Evolutionary conservation across 805 yeast genomes (phyloP).

Genomic region (Cyberlindnera meyerae): DNA sequence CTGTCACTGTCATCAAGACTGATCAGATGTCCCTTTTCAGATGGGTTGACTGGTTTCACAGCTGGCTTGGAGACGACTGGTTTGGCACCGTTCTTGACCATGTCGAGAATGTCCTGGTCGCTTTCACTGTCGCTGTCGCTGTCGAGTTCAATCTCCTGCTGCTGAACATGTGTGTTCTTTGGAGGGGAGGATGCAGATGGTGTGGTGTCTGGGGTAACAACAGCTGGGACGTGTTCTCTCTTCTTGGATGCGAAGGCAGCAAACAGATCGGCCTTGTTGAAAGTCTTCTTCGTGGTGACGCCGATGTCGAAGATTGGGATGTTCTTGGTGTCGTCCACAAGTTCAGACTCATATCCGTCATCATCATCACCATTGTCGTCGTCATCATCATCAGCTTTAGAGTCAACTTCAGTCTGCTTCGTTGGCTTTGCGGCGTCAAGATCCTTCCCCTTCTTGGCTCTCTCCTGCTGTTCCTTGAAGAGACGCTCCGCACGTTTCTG

Average conservation of each 20-base stretch:
- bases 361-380: conserved; percentile 12
- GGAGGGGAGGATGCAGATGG: conserved; percentile 6
- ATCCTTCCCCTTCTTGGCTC: conserved; percentile 2
- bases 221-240: conserved; percentile 1
- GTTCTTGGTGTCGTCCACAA: too few relatives aligned
- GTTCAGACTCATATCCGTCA: background rate
- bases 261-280: conserved; percentile 17
- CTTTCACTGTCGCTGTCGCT: conserved; percentile 15
- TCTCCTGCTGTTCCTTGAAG: conserved; percentile 16
- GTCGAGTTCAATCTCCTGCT: conserved; percentile 7
- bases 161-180: conserved; percentile 1
- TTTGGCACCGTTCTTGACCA: conserved; percentile 1
- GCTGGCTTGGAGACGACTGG: background rate
- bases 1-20: conserved; percentile 22
- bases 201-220: conserved; percentile 6
- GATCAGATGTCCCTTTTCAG: conserved; percentile 2
- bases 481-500: conserved; percentile 22
- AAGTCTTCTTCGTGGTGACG: conserved; percentile 14
- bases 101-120: conserved; percentile 10
- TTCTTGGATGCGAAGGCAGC: conserved; percentile 21
- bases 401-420: conserved; percentile 1
- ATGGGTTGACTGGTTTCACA: background rate
- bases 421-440: background rate
- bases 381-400: conserved; percentile 5
- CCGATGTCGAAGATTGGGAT: conserved; percentile 10